Evolutionary conservation across 1,284 basidiomycete genomes (phyloP).

Genomic region (Cutaneotrichosporon sp.): DNA sequence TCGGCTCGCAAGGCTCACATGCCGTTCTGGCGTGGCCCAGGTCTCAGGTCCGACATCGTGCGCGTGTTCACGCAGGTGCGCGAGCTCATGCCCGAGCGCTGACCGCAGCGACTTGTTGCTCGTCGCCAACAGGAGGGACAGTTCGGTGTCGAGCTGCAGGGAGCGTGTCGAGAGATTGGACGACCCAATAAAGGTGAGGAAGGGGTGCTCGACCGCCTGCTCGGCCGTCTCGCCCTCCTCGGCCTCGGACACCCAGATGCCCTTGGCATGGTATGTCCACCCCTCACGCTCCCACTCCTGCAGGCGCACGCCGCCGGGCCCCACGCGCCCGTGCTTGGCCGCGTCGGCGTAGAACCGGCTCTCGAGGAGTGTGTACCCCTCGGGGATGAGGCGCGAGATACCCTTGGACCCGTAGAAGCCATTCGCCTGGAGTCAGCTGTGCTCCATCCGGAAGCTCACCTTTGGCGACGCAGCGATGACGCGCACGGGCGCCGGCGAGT

Average conservation of each 20-base stretch:
- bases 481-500: constrained; percentile 61
- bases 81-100: constrained; percentile 56
- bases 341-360: constrained; percentile 77
- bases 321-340: constrained; percentile 58
- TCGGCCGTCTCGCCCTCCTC: background rate
- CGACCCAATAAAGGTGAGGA: constrained; percentile 87
- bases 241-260: constrained; percentile 47
- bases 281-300: constrained; percentile 84
- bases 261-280: constrained; percentile 99
- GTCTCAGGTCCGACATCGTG: constrained; percentile 55
- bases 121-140: constrained; percentile 82
- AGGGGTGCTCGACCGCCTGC: constrained; percentile 55
- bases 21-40: constrained; percentile 60
- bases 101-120: constrained; percentile 56
- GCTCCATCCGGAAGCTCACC: background rate
- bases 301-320: constrained; percentile 65
- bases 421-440: constrained; percentile 69
- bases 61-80: constrained; percentile 53
- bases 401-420: constrained; percentile 91
- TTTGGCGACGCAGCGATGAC: constrained; percentile 81
- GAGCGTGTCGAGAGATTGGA: constrained; percentile 95
- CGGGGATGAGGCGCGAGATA: constrained; percentile 87
- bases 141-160: constrained; percentile 86
- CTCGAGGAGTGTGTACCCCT: constrained; percentile 89
- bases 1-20: constrained; percentile 70